Base-by-base conservation (phyloP, 768 basidiomycete genomes). In the Floccularia luteovirens region DNA sequence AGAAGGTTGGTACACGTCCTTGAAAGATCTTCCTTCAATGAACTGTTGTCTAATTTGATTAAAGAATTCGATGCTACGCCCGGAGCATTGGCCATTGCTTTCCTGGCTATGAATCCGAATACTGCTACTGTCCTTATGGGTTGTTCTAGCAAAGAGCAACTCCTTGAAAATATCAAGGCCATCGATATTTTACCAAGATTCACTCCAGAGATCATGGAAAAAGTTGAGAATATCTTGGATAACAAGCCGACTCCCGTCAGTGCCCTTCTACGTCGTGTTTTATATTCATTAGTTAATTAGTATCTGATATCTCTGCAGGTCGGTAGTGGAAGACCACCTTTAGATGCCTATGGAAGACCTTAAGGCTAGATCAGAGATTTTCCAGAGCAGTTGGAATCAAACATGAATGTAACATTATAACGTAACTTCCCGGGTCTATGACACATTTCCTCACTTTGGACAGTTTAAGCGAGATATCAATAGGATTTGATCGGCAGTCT, bases 81-180 rank as follows among this genome's bases (percentile, higher is more conserved):
- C 28, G 63, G 75, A 24, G 73, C 77, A n/a, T 68, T 91, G 24
- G 80, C 89, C 4, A 70, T 90, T 31, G 87, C 88, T 7, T 90
- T 86, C 84, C 62, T 80, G 5, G 74, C 79, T 20, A 67, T 58
- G 47, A 79, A 83, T 57, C 74, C 78, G 6, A 77, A 79, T 56
- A 81, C 78, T 2, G 70, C 68, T 34, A 78, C 75, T 13, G 70
- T 83, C 43, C 81, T 85, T 50, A 67, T 84, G 36, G 83, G 83
- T 7, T 82, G 77, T 1, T 67, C 78, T 7, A 75, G 66, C 42
- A 71, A 76, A 1, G 66, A 78, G 45, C 84, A 86, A 52, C 58
- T 86, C 20, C 39, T 69, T 23, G 77, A 82, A 34, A 84, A 86
- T 57, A 54, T 87, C 42, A 74, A 79, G 55, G 85, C 86, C 4